These are phyloP conservation scores for Cadophora luteo-olivacea DNA, from an alignment of 2,329 filamentous ascomycete genomes.

Conservation along the genomic window DNA sequence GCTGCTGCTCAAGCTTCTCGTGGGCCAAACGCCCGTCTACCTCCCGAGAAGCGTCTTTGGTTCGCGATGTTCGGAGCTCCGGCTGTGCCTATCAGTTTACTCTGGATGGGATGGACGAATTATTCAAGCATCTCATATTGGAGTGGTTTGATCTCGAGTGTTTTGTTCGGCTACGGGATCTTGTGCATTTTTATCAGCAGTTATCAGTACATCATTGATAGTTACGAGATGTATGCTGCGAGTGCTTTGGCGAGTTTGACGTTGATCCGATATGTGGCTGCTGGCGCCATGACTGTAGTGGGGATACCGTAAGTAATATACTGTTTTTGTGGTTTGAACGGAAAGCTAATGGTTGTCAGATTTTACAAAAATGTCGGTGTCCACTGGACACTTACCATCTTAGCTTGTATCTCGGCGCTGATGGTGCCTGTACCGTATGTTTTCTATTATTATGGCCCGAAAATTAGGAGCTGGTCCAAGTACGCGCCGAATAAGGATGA, in stretches of 20 bases:
- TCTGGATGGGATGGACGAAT: constrained; percentile 38
- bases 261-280: constrained; percentile 32
- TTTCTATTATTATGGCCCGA: constrained; percentile 32
- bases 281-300: constrained; percentile 32
- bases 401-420: constrained; percentile 30
- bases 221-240: constrained; percentile 32
- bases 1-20: constrained; percentile 11
- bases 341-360: constrained; percentile 13
- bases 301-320: constrained; percentile 38
- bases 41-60: constrained; percentile 38
- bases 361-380: constrained; percentile 36
- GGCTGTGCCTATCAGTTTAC: constrained; percentile 28
- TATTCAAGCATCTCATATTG: constrained; percentile 47
- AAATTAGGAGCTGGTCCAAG: constrained; percentile 33
- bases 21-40: constrained; percentile 29
- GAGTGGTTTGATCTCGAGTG: constrained; percentile 49
- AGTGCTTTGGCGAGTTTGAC: constrained; percentile 29
- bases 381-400: constrained; percentile 35
- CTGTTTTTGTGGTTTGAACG: constrained; percentile 49
- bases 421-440: constrained; percentile 37
- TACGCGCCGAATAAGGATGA: constrained; percentile 31
- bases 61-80: constrained; percentile 32
- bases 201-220: constrained; percentile 34
- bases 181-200: constrained; percentile 49
- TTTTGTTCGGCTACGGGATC: constrained; percentile 52